Evolutionary conservation across 306 rosid species (phyloP).

Genomic region (Quercus glauca): DNA sequence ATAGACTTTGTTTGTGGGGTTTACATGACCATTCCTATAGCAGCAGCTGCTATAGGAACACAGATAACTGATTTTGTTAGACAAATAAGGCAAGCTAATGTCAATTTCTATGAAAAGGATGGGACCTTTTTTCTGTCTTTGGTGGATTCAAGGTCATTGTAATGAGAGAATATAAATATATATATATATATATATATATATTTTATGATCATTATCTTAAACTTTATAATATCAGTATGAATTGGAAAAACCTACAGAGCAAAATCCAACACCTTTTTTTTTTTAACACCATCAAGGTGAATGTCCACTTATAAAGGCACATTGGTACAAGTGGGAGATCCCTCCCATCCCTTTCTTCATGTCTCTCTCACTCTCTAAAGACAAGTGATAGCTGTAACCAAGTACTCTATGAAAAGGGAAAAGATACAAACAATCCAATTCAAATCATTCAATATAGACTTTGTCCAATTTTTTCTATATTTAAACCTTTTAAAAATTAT

Average conservation of each 20-base stretch:
- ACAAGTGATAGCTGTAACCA: constrained; percentile 55
- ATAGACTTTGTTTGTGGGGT: neutral
- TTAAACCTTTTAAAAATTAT: neutral
- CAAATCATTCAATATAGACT: neutral
- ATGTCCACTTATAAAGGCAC: constrained; percentile 1
- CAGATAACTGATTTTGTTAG: neutral
- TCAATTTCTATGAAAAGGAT: neutral
- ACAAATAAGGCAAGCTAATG: neutral
- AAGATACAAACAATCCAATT: constrained; percentile 5
- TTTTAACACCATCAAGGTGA: constrained; percentile 11
- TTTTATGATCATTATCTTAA: constrained; percentile 10
- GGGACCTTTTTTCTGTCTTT: neutral
- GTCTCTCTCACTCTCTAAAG: neutral
- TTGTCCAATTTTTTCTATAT: neutral
- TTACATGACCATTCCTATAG: neutral
- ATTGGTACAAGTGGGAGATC: neutral
- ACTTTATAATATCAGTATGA: constrained; percentile 7
- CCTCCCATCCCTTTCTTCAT: neutral
- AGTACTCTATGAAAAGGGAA: constrained; percentile 32
- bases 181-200: constrained; percentile 9
- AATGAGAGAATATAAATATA: constrained; percentile 13
- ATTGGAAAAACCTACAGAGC: neutral
- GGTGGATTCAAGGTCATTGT: constrained; percentile 16
- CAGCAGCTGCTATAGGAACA: neutral
- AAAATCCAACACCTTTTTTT: constrained; percentile 19